Conservation (phyloP, 2,329 filamentous ascomycete species). For the Fusarium torreyae region DNA sequence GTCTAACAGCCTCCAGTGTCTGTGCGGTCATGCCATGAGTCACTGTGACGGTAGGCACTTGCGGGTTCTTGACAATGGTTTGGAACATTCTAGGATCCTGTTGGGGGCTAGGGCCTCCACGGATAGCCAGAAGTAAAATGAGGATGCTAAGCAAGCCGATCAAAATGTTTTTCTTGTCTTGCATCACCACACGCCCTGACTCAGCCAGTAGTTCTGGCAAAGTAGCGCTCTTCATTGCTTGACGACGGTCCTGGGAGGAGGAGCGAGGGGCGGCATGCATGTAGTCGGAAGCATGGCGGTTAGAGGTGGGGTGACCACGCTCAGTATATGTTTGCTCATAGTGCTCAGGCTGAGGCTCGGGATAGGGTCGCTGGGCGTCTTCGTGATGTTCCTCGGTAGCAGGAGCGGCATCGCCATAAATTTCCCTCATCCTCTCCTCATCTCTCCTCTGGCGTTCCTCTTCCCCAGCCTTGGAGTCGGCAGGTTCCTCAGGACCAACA, state of each 20-base stretch:
- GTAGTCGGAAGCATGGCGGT: constrained; percentile 33
- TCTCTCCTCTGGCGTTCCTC: constrained; percentile 61
- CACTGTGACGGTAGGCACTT: constrained; percentile 48
- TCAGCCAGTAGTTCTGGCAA: constrained; percentile 69
- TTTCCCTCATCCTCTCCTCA: constrained; percentile 68
- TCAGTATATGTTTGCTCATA: constrained; percentile 50
- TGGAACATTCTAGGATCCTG: constrained; percentile 51
- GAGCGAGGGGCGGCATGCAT: constrained; percentile 25
- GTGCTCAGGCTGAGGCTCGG: constrained; percentile 23
- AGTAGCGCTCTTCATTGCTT: constrained; percentile 61
- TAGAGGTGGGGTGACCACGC: constrained; percentile 45
- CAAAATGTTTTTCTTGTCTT: constrained; percentile 72
- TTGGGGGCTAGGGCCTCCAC: constrained; percentile 45
- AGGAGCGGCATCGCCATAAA: constrained; percentile 56
- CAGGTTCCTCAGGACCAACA: constrained; percentile 19
- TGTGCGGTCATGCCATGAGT: constrained; percentile 37
- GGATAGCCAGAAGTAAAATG: constrained; percentile 66
- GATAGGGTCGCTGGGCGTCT: constrained; percentile 19
- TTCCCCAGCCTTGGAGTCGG: constrained; percentile 4
- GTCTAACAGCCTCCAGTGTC: constrained; percentile 11
- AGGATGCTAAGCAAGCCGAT: constrained; percentile 69
- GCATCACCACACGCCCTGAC: constrained; percentile 67
- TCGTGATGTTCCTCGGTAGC: constrained; percentile 19
- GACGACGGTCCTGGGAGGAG: constrained; percentile 47
- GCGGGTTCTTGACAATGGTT: constrained; percentile 46